These are phyloP conservation scores for Cryptosporidium viatorum DNA, from an alignment of 169 alveolate genomes.

Conservation along the genomic window DNA sequence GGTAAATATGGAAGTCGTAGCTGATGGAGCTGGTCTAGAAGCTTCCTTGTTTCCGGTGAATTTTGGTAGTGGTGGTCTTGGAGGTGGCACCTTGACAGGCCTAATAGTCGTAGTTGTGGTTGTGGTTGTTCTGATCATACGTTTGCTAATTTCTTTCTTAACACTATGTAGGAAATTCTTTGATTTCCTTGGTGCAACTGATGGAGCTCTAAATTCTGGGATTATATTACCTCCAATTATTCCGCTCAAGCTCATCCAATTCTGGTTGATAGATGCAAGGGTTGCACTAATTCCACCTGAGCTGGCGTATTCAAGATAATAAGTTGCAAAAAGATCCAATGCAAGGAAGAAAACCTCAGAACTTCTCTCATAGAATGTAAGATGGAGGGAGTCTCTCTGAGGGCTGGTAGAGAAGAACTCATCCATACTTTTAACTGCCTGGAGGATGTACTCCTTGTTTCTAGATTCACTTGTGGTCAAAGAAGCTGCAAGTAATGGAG, in stretches of 20 bases:
- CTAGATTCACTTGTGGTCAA: slow-evolving; percentile 9
- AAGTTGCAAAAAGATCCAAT: slow-evolving; percentile 28
- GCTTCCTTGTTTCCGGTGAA: slow-evolving; percentile 21
- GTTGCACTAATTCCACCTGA: slow-evolving; percentile 19
- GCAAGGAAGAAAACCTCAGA: not conserved
- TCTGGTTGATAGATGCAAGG: slow-evolving; percentile 1
- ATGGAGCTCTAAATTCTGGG: not conserved
- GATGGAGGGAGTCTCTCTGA: slow-evolving; percentile 20
- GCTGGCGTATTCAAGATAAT: slow-evolving; percentile 42
- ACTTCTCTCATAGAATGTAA: slow-evolving; percentile 13
- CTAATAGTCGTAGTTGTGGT: slow-evolving; percentile 25
- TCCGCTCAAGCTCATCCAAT: slow-evolving; percentile 18
- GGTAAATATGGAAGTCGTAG: not conserved
- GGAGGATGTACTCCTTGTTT: slow-evolving; percentile 35
- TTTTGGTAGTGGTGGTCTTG: slow-evolving; percentile 67
- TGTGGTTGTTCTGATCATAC: slow-evolving; percentile 1
- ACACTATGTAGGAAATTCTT: not conserved
- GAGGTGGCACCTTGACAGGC: slow-evolving; percentile 20
- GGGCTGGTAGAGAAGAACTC: slow-evolving; percentile 9
- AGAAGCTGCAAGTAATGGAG: slow-evolving; percentile 31
- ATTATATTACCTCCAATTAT: not conserved
- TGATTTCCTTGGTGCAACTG: not conserved
- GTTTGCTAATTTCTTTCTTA: slow-evolving; percentile 8
- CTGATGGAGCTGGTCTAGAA: slow-evolving; percentile 52
- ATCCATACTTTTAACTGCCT: slow-evolving; percentile 44